These are phyloP conservation scores for Clarireedia paspali DNA, from an alignment of 2,329 filamentous ascomycete species.

Conservation along the genomic window DNA sequence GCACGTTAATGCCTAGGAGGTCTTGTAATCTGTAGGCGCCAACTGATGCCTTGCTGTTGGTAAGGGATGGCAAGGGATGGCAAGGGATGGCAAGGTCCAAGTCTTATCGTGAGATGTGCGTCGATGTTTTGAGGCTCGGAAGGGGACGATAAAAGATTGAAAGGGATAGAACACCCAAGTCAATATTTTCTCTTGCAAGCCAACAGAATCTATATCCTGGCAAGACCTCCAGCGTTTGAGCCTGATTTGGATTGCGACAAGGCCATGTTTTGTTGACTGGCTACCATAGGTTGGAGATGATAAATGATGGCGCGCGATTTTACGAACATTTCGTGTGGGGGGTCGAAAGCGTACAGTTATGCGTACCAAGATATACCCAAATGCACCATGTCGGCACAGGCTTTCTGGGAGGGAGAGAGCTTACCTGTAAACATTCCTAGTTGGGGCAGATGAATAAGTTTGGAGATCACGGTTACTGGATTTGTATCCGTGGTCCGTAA, in stretches of 20 bases:
- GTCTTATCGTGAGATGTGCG: slow-evolving; percentile 2
- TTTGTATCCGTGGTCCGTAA: too few relatives aligned
- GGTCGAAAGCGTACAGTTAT: not conserved
- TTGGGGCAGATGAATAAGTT: not conserved
- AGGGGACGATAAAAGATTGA: not conserved
- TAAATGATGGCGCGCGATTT: slow-evolving; percentile 2
- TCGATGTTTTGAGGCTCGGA: slow-evolving; percentile 13
- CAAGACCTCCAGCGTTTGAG: too few relatives aligned
- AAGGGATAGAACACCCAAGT: not conserved
- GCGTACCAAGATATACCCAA: not conserved
- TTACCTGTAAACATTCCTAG: slow-evolving; percentile 30
- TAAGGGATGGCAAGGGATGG: not conserved
- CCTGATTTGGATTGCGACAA: not conserved
- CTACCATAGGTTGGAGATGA: not conserved
- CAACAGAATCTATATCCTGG: too few relatives aligned
- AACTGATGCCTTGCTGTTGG: slow-evolving; percentile 2
- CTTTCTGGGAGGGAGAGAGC: slow-evolving; percentile 11
- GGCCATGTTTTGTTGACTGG: not conserved
- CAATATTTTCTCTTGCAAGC: too few relatives aligned
- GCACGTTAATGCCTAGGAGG: not conserved
- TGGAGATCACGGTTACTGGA: too few relatives aligned
- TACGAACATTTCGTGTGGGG: slow-evolving; percentile 3
- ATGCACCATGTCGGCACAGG: not conserved
- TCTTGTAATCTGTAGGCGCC: not conserved
- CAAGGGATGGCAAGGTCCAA: not conserved